phyloP scores from a whole-genome alignment of 2,329 filamentous ascomycete genomes.

The Ceratocystis ficicola region DNA sequence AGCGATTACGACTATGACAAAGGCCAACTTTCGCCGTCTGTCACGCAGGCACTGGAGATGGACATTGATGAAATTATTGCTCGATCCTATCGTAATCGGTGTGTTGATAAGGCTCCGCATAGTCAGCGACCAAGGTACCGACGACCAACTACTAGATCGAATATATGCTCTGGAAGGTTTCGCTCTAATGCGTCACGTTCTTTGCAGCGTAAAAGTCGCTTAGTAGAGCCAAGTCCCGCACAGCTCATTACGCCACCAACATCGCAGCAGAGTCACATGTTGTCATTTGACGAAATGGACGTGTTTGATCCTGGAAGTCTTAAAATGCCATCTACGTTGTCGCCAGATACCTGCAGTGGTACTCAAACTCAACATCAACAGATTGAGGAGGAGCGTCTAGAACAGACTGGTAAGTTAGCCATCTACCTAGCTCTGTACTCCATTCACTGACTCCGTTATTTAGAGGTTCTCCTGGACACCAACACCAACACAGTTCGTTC shows the following conservation, averaged over 20 bases:
- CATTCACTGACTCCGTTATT: not conserved
- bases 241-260: slow-evolving; percentile 17
- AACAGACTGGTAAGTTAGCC: not conserved
- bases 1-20: slow-evolving; percentile 2
- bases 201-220: not conserved
- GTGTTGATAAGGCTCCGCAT: not conserved
- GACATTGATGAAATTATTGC: slow-evolving; percentile 20
- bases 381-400: not conserved
- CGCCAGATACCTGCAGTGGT: not conserved
- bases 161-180: not conserved
- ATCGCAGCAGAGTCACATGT: slow-evolving; percentile 7
- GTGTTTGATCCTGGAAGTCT: not conserved
- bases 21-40: slow-evolving; percentile 10
- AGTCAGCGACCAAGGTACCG: not conserved
- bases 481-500: not conserved
- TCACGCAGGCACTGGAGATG: slow-evolving; percentile 18
- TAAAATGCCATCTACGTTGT: not conserved
- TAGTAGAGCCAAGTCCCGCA: not conserved
- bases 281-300: slow-evolving; percentile 13
- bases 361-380: not conserved
- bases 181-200: not conserved
- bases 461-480: not conserved
- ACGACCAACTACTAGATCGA: not conserved
- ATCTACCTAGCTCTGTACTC: not conserved
- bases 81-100: slow-evolving; percentile 4